Conservation (phyloP, 495 filamentous ascomycete genomes). For the Aspergillus homomorphus region DNA sequence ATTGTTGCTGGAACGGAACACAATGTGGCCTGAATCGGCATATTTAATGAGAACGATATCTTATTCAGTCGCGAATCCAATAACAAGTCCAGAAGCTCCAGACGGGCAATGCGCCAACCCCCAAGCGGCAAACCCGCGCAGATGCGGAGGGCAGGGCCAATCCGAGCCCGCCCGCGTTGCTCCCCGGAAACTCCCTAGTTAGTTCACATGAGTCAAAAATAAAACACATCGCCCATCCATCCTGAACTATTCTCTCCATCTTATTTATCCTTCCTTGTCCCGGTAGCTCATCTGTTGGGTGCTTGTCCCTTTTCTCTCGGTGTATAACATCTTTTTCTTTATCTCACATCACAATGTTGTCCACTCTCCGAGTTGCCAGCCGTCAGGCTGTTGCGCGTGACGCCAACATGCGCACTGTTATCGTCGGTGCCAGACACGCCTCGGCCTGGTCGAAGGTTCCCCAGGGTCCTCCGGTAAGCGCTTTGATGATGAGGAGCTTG, state of each 20-base stretch:
- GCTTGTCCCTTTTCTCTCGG: constrained; percentile 21
- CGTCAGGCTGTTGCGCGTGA: constrained; percentile 50
- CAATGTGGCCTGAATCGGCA: too few relatives aligned
- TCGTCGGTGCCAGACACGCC: constrained; percentile 59
- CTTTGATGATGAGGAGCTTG: constrained; percentile 1
- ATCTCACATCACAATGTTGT: constrained; percentile 46
- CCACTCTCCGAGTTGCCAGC: constrained; percentile 54
- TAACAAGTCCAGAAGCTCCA: background rate
- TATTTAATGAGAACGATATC: too few relatives aligned
- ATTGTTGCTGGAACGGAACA: too few relatives aligned
- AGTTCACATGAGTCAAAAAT: constrained; percentile 44
- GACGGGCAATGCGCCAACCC: background rate
- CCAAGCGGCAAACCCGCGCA: background rate
- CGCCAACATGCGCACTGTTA: constrained; percentile 45
- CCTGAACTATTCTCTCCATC: constrained; percentile 13
- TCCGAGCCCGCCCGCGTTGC: constrained; percentile 19
- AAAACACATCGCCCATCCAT: constrained; percentile 17
- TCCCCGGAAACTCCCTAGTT: constrained; percentile 29
- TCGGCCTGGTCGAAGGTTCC: constrained; percentile 88
- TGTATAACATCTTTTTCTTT: constrained; percentile 14
- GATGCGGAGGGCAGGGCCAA: constrained; percentile 26
- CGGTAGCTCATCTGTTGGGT: background rate
- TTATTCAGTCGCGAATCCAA: too few relatives aligned
- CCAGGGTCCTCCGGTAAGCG: constrained; percentile 87
- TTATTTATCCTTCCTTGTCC: constrained; percentile 12